Evolutionary conservation across 2,329 filamentous ascomycete species (phyloP), one percentile per base, ranked within the genome.

Genomic region (Leptosphaerulina australis): DNA sequence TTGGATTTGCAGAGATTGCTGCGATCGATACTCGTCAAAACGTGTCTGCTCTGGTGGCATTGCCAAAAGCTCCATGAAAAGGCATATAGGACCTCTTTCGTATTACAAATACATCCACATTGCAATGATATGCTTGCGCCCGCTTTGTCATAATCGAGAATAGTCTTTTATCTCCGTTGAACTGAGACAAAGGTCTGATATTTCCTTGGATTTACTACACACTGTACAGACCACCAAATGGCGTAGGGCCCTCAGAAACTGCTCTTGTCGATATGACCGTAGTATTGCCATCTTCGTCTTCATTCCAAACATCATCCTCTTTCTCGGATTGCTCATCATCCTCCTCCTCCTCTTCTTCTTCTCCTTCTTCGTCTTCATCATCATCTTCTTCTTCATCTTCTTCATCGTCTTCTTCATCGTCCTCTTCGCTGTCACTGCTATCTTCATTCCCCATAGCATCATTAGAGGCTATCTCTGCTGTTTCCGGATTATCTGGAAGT

Each of bases 401-500:
- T 2, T 58, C 57, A 1, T 60, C 55, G 1, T 62, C 50, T 4
- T 63, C 58, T 3, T 61, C 44, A 10, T 49, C 48, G 10, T 51
- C 50, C 9, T 45, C 55, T 5, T 46, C 60, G 18, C 59, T 55
- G 5, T 63, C 47, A 10, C 37, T 49, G 12, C 44, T 44, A 8
- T 40, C 54, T 9, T 48, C 56, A n/a, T 53, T 56, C 15, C 56
- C 53, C 9, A 54, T 53, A 10, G 55, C 63, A 41, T 64, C 66
- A 15, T 63, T 51, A 9, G 62, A 39, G 9, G 67, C 62, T 3
- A 48, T 55, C 12, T 62, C 64, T 6, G 59, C 65, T 33, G 58
- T 60, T 11, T 69, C 65, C 4, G 63, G 65, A 15, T 59, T 47
- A n/a, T 69, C 65, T 11, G 63, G 66, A 12, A 59, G 55, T 50